phyloP scores from a whole-genome alignment of 129 eudicot genomes.

The Pseudognaphalium luteoalbum region DNA sequence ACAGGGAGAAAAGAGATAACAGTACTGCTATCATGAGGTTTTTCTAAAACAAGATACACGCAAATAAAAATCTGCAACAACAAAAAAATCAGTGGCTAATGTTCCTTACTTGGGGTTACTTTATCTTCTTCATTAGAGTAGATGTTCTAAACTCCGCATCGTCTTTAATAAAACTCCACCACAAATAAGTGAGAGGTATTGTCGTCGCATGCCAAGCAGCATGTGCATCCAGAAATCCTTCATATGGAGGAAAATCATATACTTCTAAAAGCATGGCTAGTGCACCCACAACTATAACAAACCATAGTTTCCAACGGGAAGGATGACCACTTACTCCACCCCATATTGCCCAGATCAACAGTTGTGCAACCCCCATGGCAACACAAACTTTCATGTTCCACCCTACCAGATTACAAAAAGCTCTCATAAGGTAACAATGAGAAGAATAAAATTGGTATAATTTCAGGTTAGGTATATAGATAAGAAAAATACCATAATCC shows the following conservation, averaged over 20 bases:
- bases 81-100: slow-evolving; percentile 17
- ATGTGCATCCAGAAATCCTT: slow-evolving; percentile 81
- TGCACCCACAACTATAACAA: slow-evolving; percentile 64
- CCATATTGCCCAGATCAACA: slow-evolving; percentile 83
- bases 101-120: slow-evolving; percentile 31
- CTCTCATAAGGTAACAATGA: background rate
- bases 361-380: slow-evolving; percentile 65
- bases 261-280: slow-evolving; percentile 76
- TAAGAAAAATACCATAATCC: slow-evolving; percentile 70
- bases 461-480: background rate
- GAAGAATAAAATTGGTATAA: background rate
- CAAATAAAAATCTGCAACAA: slow-evolving; percentile 15
- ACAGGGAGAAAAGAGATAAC: background rate
- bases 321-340: slow-evolving; percentile 73
- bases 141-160: slow-evolving; percentile 72
- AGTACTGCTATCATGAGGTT: slow-evolving; percentile 6
- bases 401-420: slow-evolving; percentile 45
- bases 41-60: slow-evolving; percentile 28
- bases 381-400: slow-evolving; percentile 94
- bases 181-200: slow-evolving; percentile 72
- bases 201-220: slow-evolving; percentile 92
- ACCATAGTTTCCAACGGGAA: slow-evolving; percentile 79
- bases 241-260: slow-evolving; percentile 81
- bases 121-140: slow-evolving; percentile 49
- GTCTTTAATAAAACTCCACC: slow-evolving; percentile 96